phyloP scores from a whole-genome alignment of 257 asterid genomes.

The Knoxia roxburghii region DNA sequence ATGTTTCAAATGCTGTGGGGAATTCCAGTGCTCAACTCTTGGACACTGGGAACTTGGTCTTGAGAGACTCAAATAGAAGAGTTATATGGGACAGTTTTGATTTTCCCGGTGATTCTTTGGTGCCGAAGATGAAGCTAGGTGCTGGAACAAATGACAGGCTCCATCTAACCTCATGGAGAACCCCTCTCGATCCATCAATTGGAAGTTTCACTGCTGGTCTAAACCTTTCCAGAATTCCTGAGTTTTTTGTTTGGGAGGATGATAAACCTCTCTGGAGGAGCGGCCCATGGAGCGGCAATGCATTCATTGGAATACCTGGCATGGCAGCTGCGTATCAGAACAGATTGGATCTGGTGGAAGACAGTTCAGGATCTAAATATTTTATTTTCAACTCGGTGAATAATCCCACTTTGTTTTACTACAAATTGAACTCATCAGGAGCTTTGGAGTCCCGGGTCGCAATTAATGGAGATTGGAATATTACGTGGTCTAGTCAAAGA shows the following conservation, averaged over 20 bases:
- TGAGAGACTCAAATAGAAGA: slow-evolving; percentile 26
- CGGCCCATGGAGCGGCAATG: slow-evolving; percentile 34
- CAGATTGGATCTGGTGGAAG: slow-evolving; percentile 17
- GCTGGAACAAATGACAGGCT: slow-evolving; percentile 25
- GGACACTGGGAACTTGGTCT: slow-evolving; percentile 45
- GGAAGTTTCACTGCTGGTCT: slow-evolving; percentile 37
- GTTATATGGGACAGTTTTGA: slow-evolving; percentile 47
- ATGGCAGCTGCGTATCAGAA: slow-evolving; percentile 20
- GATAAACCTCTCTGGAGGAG: slow-evolving; percentile 36
- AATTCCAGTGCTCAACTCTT: slow-evolving; percentile 32
- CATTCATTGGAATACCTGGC: slow-evolving; percentile 14
- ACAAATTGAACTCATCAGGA: slow-evolving; percentile 21
- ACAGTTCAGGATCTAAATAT: slow-evolving; percentile 11
- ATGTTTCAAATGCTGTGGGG: slow-evolving; percentile 11
- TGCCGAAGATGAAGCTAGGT: slow-evolving; percentile 38
- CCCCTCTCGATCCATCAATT: slow-evolving; percentile 33
- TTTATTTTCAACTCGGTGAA: slow-evolving; percentile 1
- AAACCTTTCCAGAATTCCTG: slow-evolving; percentile 27
- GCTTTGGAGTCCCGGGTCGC: slow-evolving; percentile 2
- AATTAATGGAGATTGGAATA: slow-evolving; percentile 13
- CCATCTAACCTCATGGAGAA: slow-evolving; percentile 38
- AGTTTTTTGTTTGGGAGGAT: slow-evolving; percentile 33
- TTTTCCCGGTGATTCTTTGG: slow-evolving; percentile 29
- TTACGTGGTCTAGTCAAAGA: slow-evolving; percentile 2
- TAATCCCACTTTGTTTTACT: slow-evolving; percentile 4